phyloP scores from a whole-genome alignment of 1,284 basidiomycete species.

The Flammula alnicola region DNA sequence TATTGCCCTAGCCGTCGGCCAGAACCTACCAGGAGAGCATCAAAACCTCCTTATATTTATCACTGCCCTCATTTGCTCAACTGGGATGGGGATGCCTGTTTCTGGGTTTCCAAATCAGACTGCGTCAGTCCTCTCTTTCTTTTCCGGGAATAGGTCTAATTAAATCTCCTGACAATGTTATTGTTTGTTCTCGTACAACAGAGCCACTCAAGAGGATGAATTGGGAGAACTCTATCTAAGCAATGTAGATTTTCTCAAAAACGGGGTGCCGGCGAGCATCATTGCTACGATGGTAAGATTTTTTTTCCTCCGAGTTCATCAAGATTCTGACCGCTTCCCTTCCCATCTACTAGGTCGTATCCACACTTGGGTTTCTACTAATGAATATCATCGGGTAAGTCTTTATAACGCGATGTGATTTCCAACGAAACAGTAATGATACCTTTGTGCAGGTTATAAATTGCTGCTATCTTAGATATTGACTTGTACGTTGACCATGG shows the following conservation, averaged over 20 bases:
- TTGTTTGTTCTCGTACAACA: constrained; percentile 37
- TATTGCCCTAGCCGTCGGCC: constrained; percentile 91
- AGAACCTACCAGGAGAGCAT: constrained; percentile 70
- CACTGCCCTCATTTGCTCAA: constrained; percentile 90
- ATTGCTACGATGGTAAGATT: constrained; percentile 77
- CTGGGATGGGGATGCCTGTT: constrained; percentile 98
- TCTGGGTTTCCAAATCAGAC: constrained; percentile 98
- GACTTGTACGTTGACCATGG: constrained; percentile 1
- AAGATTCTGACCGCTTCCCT: constrained; percentile 7
- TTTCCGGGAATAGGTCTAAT: constrained; percentile 13
- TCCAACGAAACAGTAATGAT: constrained; percentile 5
- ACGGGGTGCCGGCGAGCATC: constrained; percentile 90
- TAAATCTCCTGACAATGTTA: constrained; percentile 19
- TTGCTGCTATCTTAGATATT: constrained; percentile 15
- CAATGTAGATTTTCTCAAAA: constrained; percentile 91
- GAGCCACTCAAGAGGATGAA: constrained; percentile 94
- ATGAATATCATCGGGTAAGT: constrained; percentile 70
- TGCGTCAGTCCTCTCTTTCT: constrained; percentile 62
- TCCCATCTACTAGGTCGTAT: constrained; percentile 61
- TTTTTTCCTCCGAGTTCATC: constrained; percentile 5
- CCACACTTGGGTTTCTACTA: constrained; percentile 81
- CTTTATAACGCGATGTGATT: not conserved
- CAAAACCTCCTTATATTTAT: constrained; percentile 88
- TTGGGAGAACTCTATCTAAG: constrained; percentile 87
- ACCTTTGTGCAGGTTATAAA: constrained; percentile 17